Conservation (phyloP, 768 basidiomycete genomes). For the Tylopilus sp. region DNA sequence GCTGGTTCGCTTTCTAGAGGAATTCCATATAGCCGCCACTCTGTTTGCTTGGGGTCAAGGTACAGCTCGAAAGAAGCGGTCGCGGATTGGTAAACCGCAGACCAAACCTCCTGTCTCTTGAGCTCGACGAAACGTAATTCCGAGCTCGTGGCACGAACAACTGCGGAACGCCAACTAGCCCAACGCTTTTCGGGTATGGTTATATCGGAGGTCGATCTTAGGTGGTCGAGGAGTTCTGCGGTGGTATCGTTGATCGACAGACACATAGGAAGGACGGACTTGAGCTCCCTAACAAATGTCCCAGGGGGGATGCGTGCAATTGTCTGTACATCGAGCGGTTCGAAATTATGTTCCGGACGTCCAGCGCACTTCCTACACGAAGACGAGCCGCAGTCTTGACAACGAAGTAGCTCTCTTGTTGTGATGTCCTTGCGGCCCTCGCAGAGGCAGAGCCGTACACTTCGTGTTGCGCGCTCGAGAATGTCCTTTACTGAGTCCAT, state of each 20-base stretch:
- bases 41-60: conserved; percentile 70
- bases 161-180: conserved; percentile 66
- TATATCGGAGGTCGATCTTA: conserved; percentile 40
- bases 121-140: conserved; percentile 82
- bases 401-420: conserved; percentile 58
- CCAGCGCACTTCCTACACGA: conserved; percentile 87
- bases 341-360: conserved; percentile 82
- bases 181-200: conserved; percentile 56
- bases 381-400: conserved; percentile 72
- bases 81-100: conserved; percentile 70
- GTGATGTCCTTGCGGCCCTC: conserved; percentile 85
- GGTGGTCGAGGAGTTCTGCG: conserved; percentile 46
- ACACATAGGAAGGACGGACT: conserved; percentile 84
- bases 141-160: conserved; percentile 51
- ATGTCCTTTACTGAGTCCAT: conserved; percentile 49
- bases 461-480: conserved; percentile 61
- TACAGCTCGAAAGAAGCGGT: conserved; percentile 70
- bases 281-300: conserved; percentile 72
- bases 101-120: conserved; percentile 89
- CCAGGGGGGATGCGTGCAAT: conserved; percentile 67
- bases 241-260: conserved; percentile 55
- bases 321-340: conserved; percentile 46
- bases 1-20: conserved; percentile 67
- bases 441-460: conserved; percentile 82
- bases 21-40: conserved; percentile 83